Evolutionary conservation across 164 flowering plant species (phyloP), one percentile per base, ranked within the genome.

Genomic region (Malania oleifera): DNA sequence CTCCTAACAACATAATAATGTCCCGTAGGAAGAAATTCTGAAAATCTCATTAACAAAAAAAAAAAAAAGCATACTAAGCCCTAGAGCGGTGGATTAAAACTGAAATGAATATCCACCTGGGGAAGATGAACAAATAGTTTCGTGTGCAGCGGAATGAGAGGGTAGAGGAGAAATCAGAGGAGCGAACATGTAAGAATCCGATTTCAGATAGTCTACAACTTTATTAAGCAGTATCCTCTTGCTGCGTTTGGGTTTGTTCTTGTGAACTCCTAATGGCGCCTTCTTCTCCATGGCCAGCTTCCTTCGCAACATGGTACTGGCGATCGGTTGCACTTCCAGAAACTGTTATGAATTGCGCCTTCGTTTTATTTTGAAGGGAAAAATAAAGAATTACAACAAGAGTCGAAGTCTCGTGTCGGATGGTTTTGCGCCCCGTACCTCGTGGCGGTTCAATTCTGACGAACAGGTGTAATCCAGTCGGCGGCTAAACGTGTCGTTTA

Each of bases 151-250:
- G 24, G 46, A 41, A 52, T 7, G 31, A 46, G 62, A 22, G 6
- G 49, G 28, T 14, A 52, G 53, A 51, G 63, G 34, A 46, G 61
- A 56, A 49, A 72, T 38, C 22, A 79, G 47, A 11, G 82, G 89
- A 59, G 82, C 80, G 55, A 71, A 84, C 83, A 84, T 62, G 73
- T 81, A 80, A 14, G 70, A 54, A 69, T 81, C 83, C 17, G 80
- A 73, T 48, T 54, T 60, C 7, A 84, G 75, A 62, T 80, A 84
- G 8, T 68, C 72, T 1, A 66, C 40, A 4, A 81, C 54, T 40
- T 62, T 76, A 56, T 59, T 59, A 17, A 75, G n/a, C n/a, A 67
- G n/a, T 7, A 15, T 40, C 63, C 56, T 66, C 60, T 58, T 73
- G 28, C 40, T 62, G 28, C 35, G 19, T 28, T 65, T 63, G 61